Base-by-base conservation (phyloP, 2,329 filamentous ascomycete species). In the Metarhizium anisopliae region DNA sequence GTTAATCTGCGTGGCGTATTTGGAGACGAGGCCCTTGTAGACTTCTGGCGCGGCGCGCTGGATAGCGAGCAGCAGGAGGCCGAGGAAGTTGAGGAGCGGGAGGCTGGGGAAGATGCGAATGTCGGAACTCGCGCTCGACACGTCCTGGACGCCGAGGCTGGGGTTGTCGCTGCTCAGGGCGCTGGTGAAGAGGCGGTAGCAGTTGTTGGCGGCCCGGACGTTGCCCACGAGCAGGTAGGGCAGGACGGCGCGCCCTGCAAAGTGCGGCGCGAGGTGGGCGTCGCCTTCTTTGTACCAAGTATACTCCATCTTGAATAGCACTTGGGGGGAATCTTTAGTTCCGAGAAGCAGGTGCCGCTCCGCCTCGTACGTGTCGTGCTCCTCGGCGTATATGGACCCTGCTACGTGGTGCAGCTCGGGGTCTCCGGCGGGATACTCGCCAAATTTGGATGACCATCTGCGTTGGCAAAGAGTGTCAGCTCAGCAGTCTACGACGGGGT, bases 1-100 rank as follows among this genome's bases (percentile, higher is more conserved):
- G 64, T 85, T 85, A 57, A 97, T 80, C 65, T 95, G 83, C 6
- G 77, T 70, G 42, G 84, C 82, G 71, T 97, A 99, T 68, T 95
- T 94, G 58, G 80, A 83, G 63, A 86, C 84, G 62, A 99, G 76
- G 69, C 92, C 87, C 66, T 85, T 85, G 76, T 89, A 99, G 51
- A 95, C 74, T 64, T 95, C 89, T n/a, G 78, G 77, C 43, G 74
- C 80, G 18, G 88, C 90, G 61, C 91, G 84, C 72, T 95, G 90
- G 38, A 95, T 82, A 18, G 90, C 87, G 53, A 96, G 77, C 53
- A 97, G 75, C 52, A 99, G 75, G 61, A 99, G 76, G 35, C 86
- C 89, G 56, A 97, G 79, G 74, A 97, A 97, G 74, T 99, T 99
- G 65, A 99, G 80, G 55, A 99, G 80, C n/a, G 94, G 94, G 60